Conservation (phyloP, 176 grass and related monocot species). For the Neostapfia colusana region DNA sequence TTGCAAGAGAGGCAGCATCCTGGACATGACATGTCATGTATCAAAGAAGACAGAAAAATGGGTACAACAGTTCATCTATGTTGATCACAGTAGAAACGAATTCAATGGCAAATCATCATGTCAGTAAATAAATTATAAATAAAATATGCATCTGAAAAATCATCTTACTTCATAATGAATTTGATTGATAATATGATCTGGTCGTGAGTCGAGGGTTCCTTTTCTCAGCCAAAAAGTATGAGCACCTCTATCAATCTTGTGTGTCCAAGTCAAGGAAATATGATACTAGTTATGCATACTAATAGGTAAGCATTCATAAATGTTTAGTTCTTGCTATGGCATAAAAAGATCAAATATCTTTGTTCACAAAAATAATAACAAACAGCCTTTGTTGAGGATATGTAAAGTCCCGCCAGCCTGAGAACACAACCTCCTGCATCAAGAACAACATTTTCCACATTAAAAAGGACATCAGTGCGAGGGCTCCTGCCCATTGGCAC, state of each 20-base stretch:
- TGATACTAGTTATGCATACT: conserved; percentile 11
- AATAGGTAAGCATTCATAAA: conserved; percentile 11
- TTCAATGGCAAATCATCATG: background rate
- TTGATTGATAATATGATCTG: conserved; percentile 87
- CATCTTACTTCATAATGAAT: conserved; percentile 92
- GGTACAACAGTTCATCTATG: background rate
- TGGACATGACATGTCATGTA: conserved; percentile 18
- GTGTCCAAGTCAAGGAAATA: conserved; percentile 54
- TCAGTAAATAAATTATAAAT: background rate
- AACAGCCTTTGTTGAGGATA: conserved; percentile 54
- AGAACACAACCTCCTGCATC: conserved; percentile 77
- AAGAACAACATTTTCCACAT: conserved; percentile 75
- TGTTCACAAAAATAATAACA: background rate
- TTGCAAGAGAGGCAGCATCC: conserved; percentile 65
- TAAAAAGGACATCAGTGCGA: conserved; percentile 84
- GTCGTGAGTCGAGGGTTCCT: conserved; percentile 65
- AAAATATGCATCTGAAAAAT: background rate
- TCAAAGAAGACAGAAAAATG: background rate
- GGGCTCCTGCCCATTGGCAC: conserved; percentile 78
- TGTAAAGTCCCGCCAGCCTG: conserved; percentile 93
- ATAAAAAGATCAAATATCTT: background rate
- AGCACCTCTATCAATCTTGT: conserved; percentile 97
- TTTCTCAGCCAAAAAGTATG: conserved; percentile 81
- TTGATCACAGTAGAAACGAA: background rate
- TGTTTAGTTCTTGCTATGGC: background rate